Conservation (phyloP, 371 early-diverging fungal genomes). For the Globomyces sp. region DNA sequence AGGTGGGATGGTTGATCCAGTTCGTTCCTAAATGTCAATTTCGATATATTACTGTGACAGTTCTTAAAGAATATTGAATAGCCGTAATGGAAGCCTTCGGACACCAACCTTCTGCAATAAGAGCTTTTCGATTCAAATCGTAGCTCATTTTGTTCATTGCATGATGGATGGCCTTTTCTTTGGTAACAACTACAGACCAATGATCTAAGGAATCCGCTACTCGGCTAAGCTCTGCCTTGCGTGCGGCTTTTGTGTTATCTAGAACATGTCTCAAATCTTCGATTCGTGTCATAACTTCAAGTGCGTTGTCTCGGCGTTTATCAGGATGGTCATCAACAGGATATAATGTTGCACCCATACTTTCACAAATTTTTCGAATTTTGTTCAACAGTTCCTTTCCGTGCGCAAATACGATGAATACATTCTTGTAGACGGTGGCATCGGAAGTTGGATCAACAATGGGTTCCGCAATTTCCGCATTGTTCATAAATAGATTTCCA, state of each 20-base stretch:
- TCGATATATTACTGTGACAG: constrained; percentile 62
- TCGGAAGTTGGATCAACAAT: constrained; percentile 84
- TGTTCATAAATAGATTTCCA: constrained; percentile 96
- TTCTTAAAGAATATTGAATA: constrained; percentile 77
- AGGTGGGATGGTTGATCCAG: constrained; percentile 83
- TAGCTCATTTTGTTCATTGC: constrained; percentile 94
- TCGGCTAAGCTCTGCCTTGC: constrained; percentile 76
- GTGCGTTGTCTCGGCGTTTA: constrained; percentile 76
- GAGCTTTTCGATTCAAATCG: constrained; percentile 85
- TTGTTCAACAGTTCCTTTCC: constrained; percentile 86
- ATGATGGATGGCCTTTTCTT: constrained; percentile 97
- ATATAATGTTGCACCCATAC: constrained; percentile 93
- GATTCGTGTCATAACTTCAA: constrained; percentile 60
- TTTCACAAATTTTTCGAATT: constrained; percentile 91
- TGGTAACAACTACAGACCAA: constrained; percentile 89
- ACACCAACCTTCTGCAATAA: constrained; percentile 98
- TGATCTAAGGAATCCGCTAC: constrained; percentile 78
- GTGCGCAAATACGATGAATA: constrained; percentile 96
- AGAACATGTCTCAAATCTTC: constrained; percentile 61
- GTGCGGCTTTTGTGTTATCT: constrained; percentile 79
- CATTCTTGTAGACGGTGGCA: constrained; percentile 85
- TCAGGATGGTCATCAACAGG: constrained; percentile 78
- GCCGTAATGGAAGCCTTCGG: constrained; percentile 77
- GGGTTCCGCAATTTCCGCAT: constrained; percentile 90
- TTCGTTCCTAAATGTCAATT: constrained; percentile 56